Conservation (phyloP, 2,329 filamentous ascomycete genomes). For the Fonsecaea erecta region DNA sequence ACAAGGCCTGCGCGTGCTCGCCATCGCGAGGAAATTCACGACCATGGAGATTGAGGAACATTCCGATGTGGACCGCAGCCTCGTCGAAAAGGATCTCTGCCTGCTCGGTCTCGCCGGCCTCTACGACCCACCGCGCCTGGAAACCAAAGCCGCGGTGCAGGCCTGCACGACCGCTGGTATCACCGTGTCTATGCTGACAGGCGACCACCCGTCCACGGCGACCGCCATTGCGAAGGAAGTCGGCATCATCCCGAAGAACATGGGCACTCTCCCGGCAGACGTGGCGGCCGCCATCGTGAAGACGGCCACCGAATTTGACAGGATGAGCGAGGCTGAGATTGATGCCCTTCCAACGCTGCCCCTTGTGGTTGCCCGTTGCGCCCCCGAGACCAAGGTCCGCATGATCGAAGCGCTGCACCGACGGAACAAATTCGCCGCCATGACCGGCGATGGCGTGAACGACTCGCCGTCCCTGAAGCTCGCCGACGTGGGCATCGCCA, state of each 20-base stretch:
- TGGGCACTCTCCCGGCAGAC: constrained; percentile 51
- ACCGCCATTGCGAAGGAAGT: constrained; percentile 63
- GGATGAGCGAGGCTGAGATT: constrained; percentile 57
- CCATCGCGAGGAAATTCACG: constrained; percentile 54
- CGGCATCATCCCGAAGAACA: constrained; percentile 58
- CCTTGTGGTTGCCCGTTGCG: constrained; percentile 81
- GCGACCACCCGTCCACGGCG: constrained; percentile 62
- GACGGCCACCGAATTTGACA: constrained; percentile 62
- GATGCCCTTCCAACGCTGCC: constrained; percentile 74
- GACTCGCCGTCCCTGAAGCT: constrained; percentile 80
- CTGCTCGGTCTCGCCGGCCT: constrained; percentile 65
- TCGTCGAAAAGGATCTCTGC: constrained; percentile 59
- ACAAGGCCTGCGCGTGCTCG: constrained; percentile 65
- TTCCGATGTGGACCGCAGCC: constrained; percentile 49
- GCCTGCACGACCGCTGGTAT: constrained; percentile 61
- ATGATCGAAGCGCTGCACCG: constrained; percentile 89
- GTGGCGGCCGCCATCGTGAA: constrained; percentile 58
- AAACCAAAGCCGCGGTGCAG: constrained; percentile 61
- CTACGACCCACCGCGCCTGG: constrained; percentile 65
- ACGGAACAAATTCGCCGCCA: constrained; percentile 75
- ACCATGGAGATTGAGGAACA: constrained; percentile 37
- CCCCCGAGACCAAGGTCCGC: constrained; percentile 82
- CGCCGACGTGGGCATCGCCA: constrained; percentile 85
- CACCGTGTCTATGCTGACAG: constrained; percentile 62
- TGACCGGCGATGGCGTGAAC: constrained; percentile 89